phyloP scores from a whole-genome alignment of 306 rosid genomes.

The Carpinus fangiana region DNA sequence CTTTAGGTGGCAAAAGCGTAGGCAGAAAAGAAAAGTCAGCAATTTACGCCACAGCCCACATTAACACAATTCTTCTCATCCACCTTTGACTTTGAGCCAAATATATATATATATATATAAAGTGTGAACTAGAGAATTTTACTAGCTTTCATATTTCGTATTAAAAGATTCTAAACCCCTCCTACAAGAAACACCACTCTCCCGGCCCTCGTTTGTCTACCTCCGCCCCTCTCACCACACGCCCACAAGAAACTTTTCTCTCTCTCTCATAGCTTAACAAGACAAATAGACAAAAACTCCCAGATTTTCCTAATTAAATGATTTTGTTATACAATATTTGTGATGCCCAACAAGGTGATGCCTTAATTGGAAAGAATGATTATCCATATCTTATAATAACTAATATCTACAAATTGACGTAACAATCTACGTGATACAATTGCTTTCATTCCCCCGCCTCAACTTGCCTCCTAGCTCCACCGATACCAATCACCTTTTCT shows the following conservation, averaged over 20 bases:
- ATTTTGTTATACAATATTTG: neutral
- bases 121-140: conserved; percentile 37
- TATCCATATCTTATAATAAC: too few species aligned
- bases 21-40: conserved; percentile 37
- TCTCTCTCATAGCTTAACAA: neutral
- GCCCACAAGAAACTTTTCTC: too few species aligned
- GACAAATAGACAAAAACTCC: neutral
- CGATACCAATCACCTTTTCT: too few species aligned
- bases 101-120: neutral
- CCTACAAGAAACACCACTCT: conserved; percentile 43
- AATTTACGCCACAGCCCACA: conserved; percentile 23
- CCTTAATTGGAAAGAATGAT: too few species aligned
- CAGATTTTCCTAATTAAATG: neutral
- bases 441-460: too few species aligned
- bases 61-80: conserved; percentile 1
- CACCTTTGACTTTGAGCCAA: neutral
- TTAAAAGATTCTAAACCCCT: conserved; percentile 44
- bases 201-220: too few species aligned
- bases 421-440: too few species aligned
- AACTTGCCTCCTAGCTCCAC: too few species aligned
- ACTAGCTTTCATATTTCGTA: conserved; percentile 22
- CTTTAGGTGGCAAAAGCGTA: conserved; percentile 22
- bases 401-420: too few species aligned
- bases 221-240: too few species aligned
- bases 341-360: neutral